phyloP scores from a whole-genome alignment of 2,329 filamentous ascomycete species.

The Penicillium sp. region DNA sequence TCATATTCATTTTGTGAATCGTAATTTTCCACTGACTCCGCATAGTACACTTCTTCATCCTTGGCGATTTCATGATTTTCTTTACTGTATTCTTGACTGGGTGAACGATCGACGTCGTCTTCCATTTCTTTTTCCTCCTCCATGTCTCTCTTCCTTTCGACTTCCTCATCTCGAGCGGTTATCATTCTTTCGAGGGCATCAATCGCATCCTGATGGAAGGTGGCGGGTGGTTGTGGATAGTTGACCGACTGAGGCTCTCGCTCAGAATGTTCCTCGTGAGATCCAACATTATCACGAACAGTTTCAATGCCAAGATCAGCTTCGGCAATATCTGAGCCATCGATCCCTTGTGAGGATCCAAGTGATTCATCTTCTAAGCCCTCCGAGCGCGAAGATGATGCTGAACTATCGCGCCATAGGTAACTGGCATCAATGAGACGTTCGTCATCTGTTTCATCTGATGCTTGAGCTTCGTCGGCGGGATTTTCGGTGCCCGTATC shows the following conservation, averaged over 20 bases:
- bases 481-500: not conserved
- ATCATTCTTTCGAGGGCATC: constrained; percentile 4
- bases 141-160: not conserved
- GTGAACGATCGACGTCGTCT: constrained; percentile 4
- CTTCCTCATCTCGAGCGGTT: constrained; percentile 3
- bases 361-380: not conserved
- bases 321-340: not conserved
- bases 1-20: constrained; percentile 16
- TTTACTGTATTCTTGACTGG: constrained; percentile 1
- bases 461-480: not conserved
- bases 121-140: not conserved
- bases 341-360: not conserved
- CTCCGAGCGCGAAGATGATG: not conserved
- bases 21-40: constrained; percentile 1
- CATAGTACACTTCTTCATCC: constrained; percentile 13
- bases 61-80: constrained; percentile 15
- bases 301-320: not conserved
- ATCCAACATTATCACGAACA: not conserved
- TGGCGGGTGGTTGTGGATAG: not conserved
- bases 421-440: not conserved
- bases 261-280: constrained; percentile 22
- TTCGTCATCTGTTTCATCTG: not conserved
- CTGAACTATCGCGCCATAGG: not conserved
- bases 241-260: constrained; percentile 23
- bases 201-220: constrained; percentile 4